A percentile compares a stretch with the other conserved stretches of the same genome.
phyloP scores from a whole-genome alignment of 164 flowering plant species.

The Santalum album region DNA sequence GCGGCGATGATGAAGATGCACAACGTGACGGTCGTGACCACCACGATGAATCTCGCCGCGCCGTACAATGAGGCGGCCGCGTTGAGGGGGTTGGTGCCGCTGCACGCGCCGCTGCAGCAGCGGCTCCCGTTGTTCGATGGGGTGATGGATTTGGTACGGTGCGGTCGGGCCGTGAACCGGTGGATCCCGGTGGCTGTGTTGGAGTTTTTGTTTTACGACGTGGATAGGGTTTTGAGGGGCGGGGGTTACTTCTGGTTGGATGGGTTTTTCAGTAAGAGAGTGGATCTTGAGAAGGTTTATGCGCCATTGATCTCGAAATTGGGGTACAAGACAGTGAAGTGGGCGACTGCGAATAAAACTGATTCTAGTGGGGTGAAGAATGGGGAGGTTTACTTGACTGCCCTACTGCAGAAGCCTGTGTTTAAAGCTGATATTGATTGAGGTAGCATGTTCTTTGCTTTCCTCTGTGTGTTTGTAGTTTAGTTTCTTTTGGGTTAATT shows the following conservation, averaged over 20 bases:
- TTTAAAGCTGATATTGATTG: slow-evolving; percentile 18
- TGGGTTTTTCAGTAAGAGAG: slow-evolving; percentile 66
- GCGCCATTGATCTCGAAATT: slow-evolving; percentile 63
- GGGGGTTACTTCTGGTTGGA: slow-evolving; percentile 91
- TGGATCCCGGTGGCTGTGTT: slow-evolving; percentile 68
- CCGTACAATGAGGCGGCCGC: slow-evolving; percentile 73
- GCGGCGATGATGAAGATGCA: slow-evolving; percentile 68
- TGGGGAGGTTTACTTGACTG: slow-evolving; percentile 85
- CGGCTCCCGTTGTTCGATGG: slow-evolving; percentile 84
- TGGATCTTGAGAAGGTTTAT: slow-evolving; percentile 64
- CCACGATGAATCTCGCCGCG: slow-evolving; percentile 75
- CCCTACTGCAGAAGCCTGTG: slow-evolving; percentile 77
- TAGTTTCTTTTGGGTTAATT: too few relatives aligned
- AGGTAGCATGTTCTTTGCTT: background rate
- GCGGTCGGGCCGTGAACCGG: slow-evolving; percentile 78
- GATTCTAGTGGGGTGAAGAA: slow-evolving; percentile 65
- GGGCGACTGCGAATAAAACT: slow-evolving; percentile 64
- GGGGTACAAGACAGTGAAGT: slow-evolving; percentile 86
- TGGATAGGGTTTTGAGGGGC: slow-evolving; percentile 77
- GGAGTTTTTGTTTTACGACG: slow-evolving; percentile 81
- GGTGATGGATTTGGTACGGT: slow-evolving; percentile 70
- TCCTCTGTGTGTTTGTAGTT: too few relatives aligned
- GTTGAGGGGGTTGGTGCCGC: slow-evolving; percentile 63
- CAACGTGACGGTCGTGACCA: slow-evolving; percentile 72
- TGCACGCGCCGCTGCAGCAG: slow-evolving; percentile 91